These are phyloP conservation scores for Stephanodiscus triporus DNA, from an alignment of 108 stramenopile genomes.

Conservation along the genomic window DNA sequence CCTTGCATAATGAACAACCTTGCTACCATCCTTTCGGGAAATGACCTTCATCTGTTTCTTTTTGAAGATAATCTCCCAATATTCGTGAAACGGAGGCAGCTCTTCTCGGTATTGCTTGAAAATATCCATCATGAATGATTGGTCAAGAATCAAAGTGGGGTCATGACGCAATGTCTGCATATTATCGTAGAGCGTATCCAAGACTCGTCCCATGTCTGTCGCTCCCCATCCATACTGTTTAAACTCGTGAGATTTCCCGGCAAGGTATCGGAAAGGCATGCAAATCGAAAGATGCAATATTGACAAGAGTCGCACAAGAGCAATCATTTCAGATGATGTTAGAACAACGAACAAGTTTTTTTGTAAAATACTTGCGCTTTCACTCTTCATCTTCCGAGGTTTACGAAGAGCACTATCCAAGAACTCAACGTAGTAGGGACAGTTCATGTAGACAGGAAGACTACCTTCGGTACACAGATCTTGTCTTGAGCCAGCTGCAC, in stretches of 20 bases:
- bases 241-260: constrained; percentile 22
- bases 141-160: constrained; percentile 13
- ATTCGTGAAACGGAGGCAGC: constrained; percentile 9
- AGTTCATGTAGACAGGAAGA: background rate
- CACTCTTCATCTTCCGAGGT: background rate
- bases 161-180: background rate
- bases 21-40: background rate
- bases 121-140: constrained; percentile 23
- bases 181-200: constrained; percentile 9
- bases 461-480: constrained; percentile 25
- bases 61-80: background rate
- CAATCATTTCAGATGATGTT: constrained; percentile 31
- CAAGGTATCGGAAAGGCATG: constrained; percentile 28
- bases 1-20: constrained; percentile 1
- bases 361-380: constrained; percentile 27
- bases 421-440: constrained; percentile 29
- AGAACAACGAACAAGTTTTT: constrained; percentile 24
- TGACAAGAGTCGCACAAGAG: constrained; percentile 17
- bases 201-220: constrained; percentile 10
- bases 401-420: constrained; percentile 17
- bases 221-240: constrained; percentile 19
- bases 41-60: constrained; percentile 17
- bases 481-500: constrained; percentile 29
- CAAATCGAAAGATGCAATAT: constrained; percentile 30
- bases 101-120: constrained; percentile 12